These are phyloP conservation scores for Chytriomyces hyalinus DNA, from an alignment of 192 early-diverging fungal species.

Conservation along the genomic window DNA sequence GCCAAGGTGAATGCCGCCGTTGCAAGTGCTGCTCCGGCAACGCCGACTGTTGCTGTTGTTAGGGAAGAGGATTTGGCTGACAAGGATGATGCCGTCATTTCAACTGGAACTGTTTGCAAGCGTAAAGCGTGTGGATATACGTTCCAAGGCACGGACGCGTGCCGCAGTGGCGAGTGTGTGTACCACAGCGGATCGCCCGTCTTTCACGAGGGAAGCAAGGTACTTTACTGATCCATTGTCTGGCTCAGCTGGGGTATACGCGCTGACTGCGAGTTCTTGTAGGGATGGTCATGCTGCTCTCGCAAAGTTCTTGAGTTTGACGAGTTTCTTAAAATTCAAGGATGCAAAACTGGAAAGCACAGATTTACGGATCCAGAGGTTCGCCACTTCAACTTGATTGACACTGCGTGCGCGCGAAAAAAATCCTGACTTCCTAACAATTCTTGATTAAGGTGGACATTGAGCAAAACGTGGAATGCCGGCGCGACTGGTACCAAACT, in stretches of 20 bases:
- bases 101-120: constrained; percentile 79
- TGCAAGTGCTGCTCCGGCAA: constrained; percentile 23
- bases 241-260: not conserved
- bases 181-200: constrained; percentile 90
- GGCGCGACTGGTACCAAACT: constrained; percentile 96
- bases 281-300: constrained; percentile 94
- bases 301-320: constrained; percentile 97
- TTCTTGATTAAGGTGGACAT: constrained; percentile 22
- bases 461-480: constrained; percentile 73
- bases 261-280: not conserved
- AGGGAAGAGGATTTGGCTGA: constrained; percentile 79
- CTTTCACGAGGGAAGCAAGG: constrained; percentile 98
- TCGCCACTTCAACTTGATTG: not conserved
- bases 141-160: constrained; percentile 64
- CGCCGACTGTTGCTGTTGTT: constrained; percentile 45
- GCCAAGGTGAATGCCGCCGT: constrained; percentile 20
- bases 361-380: constrained; percentile 72
- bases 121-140: constrained; percentile 75
- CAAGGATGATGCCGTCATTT: constrained; percentile 71
- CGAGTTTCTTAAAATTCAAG: constrained; percentile 93
- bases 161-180: constrained; percentile 64
- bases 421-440: not conserved
- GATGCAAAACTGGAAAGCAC: constrained; percentile 89
- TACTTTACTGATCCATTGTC: constrained; percentile 8
- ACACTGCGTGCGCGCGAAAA: not conserved